Base-by-base conservation (phyloP, 768 basidiomycete species). In the Trametes coccinea region DNA sequence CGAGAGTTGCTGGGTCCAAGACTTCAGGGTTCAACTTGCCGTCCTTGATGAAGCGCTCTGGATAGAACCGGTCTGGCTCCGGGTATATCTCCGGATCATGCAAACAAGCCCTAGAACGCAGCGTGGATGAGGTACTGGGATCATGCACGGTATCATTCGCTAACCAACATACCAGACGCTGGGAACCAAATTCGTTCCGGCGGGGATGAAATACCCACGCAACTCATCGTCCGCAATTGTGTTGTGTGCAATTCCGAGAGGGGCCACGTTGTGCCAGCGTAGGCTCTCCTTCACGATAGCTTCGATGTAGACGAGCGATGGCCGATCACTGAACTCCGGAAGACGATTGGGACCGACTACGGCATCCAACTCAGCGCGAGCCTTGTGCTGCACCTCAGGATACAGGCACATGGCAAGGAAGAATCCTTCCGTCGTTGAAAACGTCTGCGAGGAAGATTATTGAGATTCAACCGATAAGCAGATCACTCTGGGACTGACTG, bases 61-160 rank as follows among this genome's bases (percentile, higher is more conserved):
- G 97, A 10, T 78, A 62, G 74, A 98, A 88, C 45, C 73, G 71
- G 34, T 95, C 90, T 10, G 95, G 96, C 39, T 93, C 84, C 27
- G 92, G 90, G 79, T 91, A 99, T 41, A 93, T 84, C 40, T 80
- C 78, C 27, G 89, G 83, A 74, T 99, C 97, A 72, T 97, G 95
- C 46, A 95, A 79, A 5, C 95, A 93, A 71, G 53, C 54, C 62
- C 62, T 61, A 13, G 5, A 6, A 9, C 5, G 39, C 5, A 34
- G 8, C 17, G 39, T 9, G 14, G 14, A 6, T 48, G 7, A n/a
- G 50, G 17, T 22, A 22, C 11, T 9, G 48, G 61, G 31, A 27
- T 10, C 3, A 53, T 17, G 22, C 29, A 47, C 13, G 34, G 5
- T 11, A 13, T 30, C 8, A 27, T 14, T 5, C 40, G 2, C 13